phyloP scores from a whole-genome alignment of 495 filamentous ascomycete genomes.

The Penicillium salamii region DNA sequence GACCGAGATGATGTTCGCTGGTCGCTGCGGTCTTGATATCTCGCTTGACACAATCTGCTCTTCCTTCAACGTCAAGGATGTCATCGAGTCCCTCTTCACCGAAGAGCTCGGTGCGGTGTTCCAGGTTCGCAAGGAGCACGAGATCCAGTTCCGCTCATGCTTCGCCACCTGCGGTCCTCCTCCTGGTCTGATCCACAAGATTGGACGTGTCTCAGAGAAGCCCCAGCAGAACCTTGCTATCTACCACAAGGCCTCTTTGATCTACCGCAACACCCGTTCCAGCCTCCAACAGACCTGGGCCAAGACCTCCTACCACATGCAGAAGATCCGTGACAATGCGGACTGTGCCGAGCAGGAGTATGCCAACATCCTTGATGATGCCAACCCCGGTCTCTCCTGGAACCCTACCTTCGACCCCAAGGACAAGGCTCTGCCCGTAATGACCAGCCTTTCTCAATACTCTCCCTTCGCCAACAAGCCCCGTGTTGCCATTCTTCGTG shows the following conservation, averaged over 20 bases:
- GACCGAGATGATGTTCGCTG: constrained; percentile 97
- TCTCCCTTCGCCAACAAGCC: constrained; percentile 72
- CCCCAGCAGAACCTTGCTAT: constrained; percentile 79
- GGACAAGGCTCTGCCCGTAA: constrained; percentile 69
- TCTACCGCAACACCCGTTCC: constrained; percentile 66
- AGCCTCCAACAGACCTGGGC: constrained; percentile 88
- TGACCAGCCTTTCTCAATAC: constrained; percentile 56
- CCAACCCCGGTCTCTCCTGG: constrained; percentile 82
- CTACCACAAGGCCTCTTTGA: constrained; percentile 60
- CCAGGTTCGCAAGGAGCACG: constrained; percentile 82
- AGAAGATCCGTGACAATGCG: constrained; percentile 85
- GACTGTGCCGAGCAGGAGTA: constrained; percentile 84
- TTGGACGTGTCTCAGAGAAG: constrained; percentile 67
- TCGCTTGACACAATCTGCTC: constrained; percentile 70
- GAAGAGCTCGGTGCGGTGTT: constrained; percentile 98
- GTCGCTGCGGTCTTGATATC: constrained; percentile 83
- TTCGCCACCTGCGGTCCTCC: constrained; percentile 93
- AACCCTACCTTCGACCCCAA: constrained; percentile 78
- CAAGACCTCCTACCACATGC: constrained; percentile 85
- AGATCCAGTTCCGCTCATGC: constrained; percentile 80
- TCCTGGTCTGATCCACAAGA: constrained; percentile 71
- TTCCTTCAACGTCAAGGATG: constrained; percentile 52
- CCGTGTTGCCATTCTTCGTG: constrained; percentile 87
- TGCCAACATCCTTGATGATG: constrained; percentile 68
- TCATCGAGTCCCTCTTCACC: constrained; percentile 82